Evolutionary conservation across 164 flowering plant genomes (phyloP), one percentile per base, ranked within the genome.

Genomic region (Houttuynia cordata): DNA sequence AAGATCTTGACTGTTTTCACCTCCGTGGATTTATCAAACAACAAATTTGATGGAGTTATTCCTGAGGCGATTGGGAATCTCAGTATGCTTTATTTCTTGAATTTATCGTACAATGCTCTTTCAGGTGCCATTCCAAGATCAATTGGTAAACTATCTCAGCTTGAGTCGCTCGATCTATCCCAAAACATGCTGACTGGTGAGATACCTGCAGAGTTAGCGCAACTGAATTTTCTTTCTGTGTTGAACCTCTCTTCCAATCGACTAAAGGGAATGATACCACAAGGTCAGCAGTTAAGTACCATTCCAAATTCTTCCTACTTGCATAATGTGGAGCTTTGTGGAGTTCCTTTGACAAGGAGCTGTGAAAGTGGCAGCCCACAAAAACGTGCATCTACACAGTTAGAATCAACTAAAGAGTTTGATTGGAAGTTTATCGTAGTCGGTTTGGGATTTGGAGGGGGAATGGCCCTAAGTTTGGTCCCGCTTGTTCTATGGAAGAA

Each of bases 81-180:
- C 30, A 56, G 23, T 10, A 23, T 41, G 45, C 61, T 64, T 17
- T 18, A 15, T 21, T 0, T 49, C 18, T 60, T 57, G 24, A 64
- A 64, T 59, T 7, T 64, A 56, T 64, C 66, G 8, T 45, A 6
- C 8, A 64, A 64, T 30, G 39, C 37, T 17, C 42, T 69, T 7
- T 22, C 21, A 1, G 72, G 62, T 0, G 42, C 34, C 10, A 69
- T 64, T 20, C 68, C 69, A 3, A 8, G 55, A 15, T 25, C 62
- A 0, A 10, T 65, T 0, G 65, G 42, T 5, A 61, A 65, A 5
- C 22, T 71, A 0, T 7, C 0, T 10, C 7, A 39, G n/a, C 62
- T 67, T 4, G 57, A 66, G 22, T 58, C 56, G 5, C 41, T 67
- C 19, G 64, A 71, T 40, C 60, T 70, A n/a, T 70, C 73, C 2